phyloP scores from a whole-genome alignment of 768 basidiomycete genomes.

The Lactarius psammicola region DNA sequence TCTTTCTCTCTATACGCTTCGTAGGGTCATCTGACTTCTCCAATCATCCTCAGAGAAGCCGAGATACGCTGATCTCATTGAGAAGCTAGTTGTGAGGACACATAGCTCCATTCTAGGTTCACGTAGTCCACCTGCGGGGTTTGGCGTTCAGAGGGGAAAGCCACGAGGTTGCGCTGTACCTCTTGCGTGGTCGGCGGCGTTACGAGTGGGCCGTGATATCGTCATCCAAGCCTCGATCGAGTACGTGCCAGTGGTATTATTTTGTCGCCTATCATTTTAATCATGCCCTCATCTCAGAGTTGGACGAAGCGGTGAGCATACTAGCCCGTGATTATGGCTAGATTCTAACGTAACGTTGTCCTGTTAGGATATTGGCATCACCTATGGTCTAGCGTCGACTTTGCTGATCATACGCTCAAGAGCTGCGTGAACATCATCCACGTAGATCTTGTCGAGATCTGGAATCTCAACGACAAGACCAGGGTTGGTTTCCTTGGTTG shows the following conservation, averaged over 20 bases:
- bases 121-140: neutral
- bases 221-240: conserved; percentile 9
- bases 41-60: neutral
- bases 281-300: neutral
- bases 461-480: conserved; percentile 6
- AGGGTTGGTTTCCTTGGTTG: neutral
- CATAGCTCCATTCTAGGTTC: neutral
- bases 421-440: conserved; percentile 12
- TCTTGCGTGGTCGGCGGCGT: conserved; percentile 8
- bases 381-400: conserved; percentile 6
- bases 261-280: neutral
- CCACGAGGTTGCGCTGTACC: neutral
- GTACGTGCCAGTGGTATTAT: neutral
- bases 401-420: neutral
- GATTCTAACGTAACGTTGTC: neutral
- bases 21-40: neutral
- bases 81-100: neutral
- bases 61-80: neutral
- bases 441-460: conserved; percentile 7
- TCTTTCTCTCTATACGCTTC: neutral
- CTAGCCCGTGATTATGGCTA: neutral
- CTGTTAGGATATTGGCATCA: conserved; percentile 10
- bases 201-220: neutral
- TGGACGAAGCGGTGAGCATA: conserved; percentile 5
- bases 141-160: neutral